Conservation (phyloP, 1,284 basidiomycete species). For the Gymnopus androsaceus region DNA sequence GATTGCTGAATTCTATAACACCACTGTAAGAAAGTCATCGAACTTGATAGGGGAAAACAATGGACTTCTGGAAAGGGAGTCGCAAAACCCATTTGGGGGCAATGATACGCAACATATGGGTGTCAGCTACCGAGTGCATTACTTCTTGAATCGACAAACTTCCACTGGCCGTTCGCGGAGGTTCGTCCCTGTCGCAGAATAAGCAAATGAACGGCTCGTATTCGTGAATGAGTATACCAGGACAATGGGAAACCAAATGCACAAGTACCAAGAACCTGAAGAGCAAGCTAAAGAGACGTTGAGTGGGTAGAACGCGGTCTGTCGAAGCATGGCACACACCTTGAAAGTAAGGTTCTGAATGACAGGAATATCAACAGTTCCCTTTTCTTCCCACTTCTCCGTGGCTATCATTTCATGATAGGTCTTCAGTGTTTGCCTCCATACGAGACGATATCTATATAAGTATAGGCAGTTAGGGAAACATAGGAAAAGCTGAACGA, state of each 20-base stretch:
- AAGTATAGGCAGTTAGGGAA: background rate
- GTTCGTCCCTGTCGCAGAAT: slow-evolving; percentile 6
- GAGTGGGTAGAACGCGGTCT: too few relatives aligned
- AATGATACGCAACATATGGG: slow-evolving; percentile 13
- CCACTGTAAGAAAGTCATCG: background rate
- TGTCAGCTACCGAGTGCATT: slow-evolving; percentile 11
- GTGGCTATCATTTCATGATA: slow-evolving; percentile 16
- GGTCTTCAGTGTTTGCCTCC: slow-evolving; percentile 13
- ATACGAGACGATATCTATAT: slow-evolving; percentile 17
- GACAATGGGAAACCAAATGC: slow-evolving; percentile 16
- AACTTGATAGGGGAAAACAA: background rate
- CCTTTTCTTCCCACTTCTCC: slow-evolving; percentile 11
- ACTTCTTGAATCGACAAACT: slow-evolving; percentile 15
- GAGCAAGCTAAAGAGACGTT: background rate
- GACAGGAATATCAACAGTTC: background rate
- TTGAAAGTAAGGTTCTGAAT: slow-evolving; percentile 15
- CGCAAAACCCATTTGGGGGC: slow-evolving; percentile 12
- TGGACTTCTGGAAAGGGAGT: slow-evolving; percentile 13
- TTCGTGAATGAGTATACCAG: slow-evolving; percentile 4
- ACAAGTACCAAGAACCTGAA: slow-evolving; percentile 13
- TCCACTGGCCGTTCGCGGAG: slow-evolving; percentile 9
- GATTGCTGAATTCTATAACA: slow-evolving; percentile 18
- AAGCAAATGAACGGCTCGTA: background rate
- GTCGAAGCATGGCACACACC: background rate
- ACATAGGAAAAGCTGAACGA: background rate